Evolutionary conservation across 441 rosid genomes (phyloP), one percentile per base, ranked within the genome.

Genomic region (Pelargonium citronellum): DNA sequence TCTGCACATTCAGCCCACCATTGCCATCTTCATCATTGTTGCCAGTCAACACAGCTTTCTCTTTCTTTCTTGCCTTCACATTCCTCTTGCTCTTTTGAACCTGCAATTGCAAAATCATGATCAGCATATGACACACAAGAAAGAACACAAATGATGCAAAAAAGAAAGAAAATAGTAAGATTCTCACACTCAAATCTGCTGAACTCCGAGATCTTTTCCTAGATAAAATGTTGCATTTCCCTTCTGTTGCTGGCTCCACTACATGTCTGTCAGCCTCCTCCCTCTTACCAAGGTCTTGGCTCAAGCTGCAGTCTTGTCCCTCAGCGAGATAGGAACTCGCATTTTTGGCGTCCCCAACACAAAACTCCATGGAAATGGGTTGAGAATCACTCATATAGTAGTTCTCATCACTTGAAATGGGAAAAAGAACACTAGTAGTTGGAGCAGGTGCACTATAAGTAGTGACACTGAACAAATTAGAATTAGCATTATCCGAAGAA

Each of bases 61-160:
- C 86, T 34, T 37, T 83, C 75, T 79, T 87, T 67, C 78, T 80
- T 15, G 80, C 16, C 79, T 79, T 86, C n/a, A 20, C 75, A 71
- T 78, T 85, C 75, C 77, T 82, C 81, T 81, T 83, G 69, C 34
- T 81, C 80, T 82, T 87, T 68, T 78, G 79, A 53, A 66, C 75
- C 84, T 71, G 49, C 77, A 75, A 67, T 20, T 10, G 11, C 0
- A 9, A 9, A 57, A 57, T 57, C 24, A 57, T 6, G 19, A 67
- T 27, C 24, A 43, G 60, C 39, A 6, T 7, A 39, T 0, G 10
- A 9, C 5, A 39, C 39, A 3, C 6, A 37, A 17, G 8, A 7
- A 0, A 9, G 27, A 30, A 47, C 27, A 19, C 55, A 39, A 39
- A 39, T 39, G 43, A 39, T 39, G 9, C 43, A 39, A 39, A 57